Percentiles rank a stretch among this genome's conserved stretches.
Evolutionary conservation across 257 asterid genomes (phyloP).

Genomic region (Salvia hispanica): DNA sequence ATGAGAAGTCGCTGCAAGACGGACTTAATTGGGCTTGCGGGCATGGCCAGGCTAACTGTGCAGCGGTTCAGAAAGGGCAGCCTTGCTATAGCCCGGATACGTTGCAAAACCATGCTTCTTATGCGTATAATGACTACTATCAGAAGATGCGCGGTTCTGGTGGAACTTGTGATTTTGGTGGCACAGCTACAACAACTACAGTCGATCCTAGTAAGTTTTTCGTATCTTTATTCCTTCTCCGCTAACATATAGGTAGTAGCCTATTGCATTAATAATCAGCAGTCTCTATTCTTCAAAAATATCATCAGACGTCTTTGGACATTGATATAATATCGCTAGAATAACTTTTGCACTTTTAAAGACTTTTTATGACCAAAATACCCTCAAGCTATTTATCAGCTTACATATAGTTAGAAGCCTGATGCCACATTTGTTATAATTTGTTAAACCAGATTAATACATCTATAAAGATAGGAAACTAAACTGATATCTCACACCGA

Average conservation of each 20-base stretch:
- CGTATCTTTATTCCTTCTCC: neutral
- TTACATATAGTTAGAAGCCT: too few species aligned
- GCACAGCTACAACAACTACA: conserved; percentile 61
- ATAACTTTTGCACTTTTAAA: too few species aligned
- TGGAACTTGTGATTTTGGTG: conserved; percentile 84
- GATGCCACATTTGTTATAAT: too few species aligned
- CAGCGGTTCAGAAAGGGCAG: conserved; percentile 67
- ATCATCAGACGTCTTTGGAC: too few species aligned
- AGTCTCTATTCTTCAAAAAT: too few species aligned
- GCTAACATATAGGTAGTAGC: neutral
- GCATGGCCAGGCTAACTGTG: conserved; percentile 75
- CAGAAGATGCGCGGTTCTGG: conserved; percentile 66
- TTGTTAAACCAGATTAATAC: neutral
- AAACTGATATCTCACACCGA: too few species aligned
- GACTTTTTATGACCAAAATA: too few species aligned
- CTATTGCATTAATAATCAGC: neutral
- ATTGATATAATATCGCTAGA: too few species aligned
- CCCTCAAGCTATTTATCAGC: too few species aligned
- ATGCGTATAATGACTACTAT: conserved; percentile 85
- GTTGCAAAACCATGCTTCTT: conserved; percentile 79
- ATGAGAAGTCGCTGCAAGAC: conserved; percentile 44
- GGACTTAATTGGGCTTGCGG: conserved; percentile 96
- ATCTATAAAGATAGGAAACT: neutral
- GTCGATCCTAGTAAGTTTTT: conserved; percentile 80
- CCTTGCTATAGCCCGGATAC: conserved; percentile 72